Percentiles rank a stretch among this genome's conserved stretches.
Evolutionary conservation across 257 asterid genomes (phyloP).

Genomic region (Nicotiana attenuata): DNA sequence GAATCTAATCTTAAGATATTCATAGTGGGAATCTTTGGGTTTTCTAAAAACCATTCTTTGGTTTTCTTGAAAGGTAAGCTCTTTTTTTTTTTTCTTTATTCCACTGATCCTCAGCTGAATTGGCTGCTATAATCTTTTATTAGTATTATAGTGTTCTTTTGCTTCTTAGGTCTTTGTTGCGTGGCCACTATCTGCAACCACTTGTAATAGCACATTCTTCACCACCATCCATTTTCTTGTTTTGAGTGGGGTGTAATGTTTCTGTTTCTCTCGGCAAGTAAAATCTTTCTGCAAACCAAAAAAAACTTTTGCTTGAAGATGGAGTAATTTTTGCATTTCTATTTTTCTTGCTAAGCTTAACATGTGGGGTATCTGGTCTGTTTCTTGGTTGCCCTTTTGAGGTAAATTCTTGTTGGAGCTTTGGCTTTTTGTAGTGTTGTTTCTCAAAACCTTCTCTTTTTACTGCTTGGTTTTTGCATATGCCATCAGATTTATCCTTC

Average conservation of each 20-base stretch:
- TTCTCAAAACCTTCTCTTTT: not conserved
- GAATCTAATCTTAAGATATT: slow-evolving; percentile 41
- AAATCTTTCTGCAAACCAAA: not conserved
- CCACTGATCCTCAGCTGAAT: slow-evolving; percentile 19
- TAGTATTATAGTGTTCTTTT: slow-evolving; percentile 6
- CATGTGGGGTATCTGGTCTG: slow-evolving; percentile 1
- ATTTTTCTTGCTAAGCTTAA: not conserved
- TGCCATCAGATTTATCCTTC: slow-evolving; percentile 2
- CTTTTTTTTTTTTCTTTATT: slow-evolving; percentile 4
- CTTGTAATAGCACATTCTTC: slow-evolving; percentile 3
- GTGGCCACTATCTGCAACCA: not conserved
- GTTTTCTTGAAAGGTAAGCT: slow-evolving; percentile 37
- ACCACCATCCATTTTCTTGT: not conserved
- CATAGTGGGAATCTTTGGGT: slow-evolving; percentile 57
- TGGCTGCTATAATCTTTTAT: slow-evolving; percentile 10
- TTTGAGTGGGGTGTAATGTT: slow-evolving; percentile 1
- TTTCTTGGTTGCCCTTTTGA: slow-evolving; percentile 8
- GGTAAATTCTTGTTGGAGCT: not conserved
- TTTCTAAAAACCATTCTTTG: slow-evolving; percentile 32
- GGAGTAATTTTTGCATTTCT: not conserved
- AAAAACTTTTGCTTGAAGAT: not conserved
- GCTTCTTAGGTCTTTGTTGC: not conserved
- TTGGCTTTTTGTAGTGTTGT: not conserved
- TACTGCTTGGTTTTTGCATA: not conserved
- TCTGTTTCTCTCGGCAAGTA: not conserved